These are phyloP conservation scores for Melampsora americana DNA, from an alignment of 1,284 basidiomycete species.

Conservation along the genomic window DNA sequence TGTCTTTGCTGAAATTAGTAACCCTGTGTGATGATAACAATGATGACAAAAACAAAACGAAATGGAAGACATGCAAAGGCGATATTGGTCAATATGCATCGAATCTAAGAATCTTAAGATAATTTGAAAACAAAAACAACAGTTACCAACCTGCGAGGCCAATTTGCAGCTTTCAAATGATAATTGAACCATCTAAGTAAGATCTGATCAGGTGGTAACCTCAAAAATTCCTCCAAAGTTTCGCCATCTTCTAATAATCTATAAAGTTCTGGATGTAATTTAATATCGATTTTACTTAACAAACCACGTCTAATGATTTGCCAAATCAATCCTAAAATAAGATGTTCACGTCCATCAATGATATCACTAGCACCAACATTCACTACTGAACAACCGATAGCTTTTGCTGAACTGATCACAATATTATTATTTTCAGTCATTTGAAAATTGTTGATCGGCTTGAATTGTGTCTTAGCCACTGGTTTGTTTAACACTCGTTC, in stretches of 20 bases:
- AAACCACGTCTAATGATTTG: conserved; percentile 54
- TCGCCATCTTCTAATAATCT: conserved; percentile 54
- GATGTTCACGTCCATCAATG: conserved; percentile 54
- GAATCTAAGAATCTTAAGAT: neutral
- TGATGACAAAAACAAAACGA: too few relatives aligned
- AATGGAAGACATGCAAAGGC: neutral
- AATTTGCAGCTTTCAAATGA: conserved; percentile 54
- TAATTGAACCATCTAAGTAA: conserved; percentile 55
- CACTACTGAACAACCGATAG: conserved; percentile 54
- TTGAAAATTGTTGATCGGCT: conserved; percentile 54
- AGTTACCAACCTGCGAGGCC: conserved; percentile 47
- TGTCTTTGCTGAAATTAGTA: conserved; percentile 42
- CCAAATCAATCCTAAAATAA: conserved; percentile 55
- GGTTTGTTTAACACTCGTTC: conserved; percentile 53
- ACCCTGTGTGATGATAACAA: conserved; percentile 53
- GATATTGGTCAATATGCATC: neutral
- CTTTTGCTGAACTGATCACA: conserved; percentile 55
- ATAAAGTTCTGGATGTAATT: conserved; percentile 55
- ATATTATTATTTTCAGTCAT: conserved; percentile 56
- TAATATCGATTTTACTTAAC: conserved; percentile 54
- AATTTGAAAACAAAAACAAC: neutral
- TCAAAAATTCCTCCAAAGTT: conserved; percentile 54
- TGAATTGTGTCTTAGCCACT: conserved; percentile 51
- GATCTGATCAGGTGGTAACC: conserved; percentile 55
- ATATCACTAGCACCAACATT: conserved; percentile 55